Base-by-base conservation (phyloP, 2,329 filamentous ascomycete species). In the Neocatenulostroma microsporum region DNA sequence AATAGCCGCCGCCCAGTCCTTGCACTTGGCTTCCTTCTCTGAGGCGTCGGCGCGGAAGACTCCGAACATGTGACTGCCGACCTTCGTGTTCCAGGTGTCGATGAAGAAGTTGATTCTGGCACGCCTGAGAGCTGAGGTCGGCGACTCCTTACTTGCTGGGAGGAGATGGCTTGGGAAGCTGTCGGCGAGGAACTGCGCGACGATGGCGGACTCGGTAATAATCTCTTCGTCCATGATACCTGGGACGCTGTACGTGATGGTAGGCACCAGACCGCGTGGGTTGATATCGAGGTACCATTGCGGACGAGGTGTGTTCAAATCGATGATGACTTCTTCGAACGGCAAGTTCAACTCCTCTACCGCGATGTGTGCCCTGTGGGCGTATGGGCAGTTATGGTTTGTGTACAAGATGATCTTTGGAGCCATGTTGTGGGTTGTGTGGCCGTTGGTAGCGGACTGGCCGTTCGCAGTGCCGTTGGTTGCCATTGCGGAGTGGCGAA, bases 261-360 rank as follows among this genome's bases (percentile, higher is more conserved):
- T 65, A 1, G 85, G 84, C 4, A 91, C 83, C 3, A 87, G 74
- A 11, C 85, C 85, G 39, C 83, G 77, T 47, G 84, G 83, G 64
- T 89, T 88, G 56, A 91, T 64, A 34, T 79, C 67, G 7, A 91
- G 72, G 56, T 89, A 91, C 68, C 80, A 84, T 24, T 74, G 67
- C 19, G 80, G 77, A 8, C 84, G 76, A 0, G 84, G 84, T 8
- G 62, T 72, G 48, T 64, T 60, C 30, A 91, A 69, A 56, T 89
- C 81, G 49, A 93, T 82, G 30, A 57, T 46, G 30, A 57, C 50
- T 39, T 58, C 55, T 11, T 58, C 56, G 36, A 50, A 60, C 3
- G 53, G 50, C 9, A 60, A 33, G 3, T 50, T 45, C 10, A 61
- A 46, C 28, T 57, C 53, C 19, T 50, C 43, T 19, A 60, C 49